These are phyloP conservation scores for Sphaerulina musiva DNA, from an alignment of 2,329 filamentous ascomycete genomes.

Conservation along the genomic window DNA sequence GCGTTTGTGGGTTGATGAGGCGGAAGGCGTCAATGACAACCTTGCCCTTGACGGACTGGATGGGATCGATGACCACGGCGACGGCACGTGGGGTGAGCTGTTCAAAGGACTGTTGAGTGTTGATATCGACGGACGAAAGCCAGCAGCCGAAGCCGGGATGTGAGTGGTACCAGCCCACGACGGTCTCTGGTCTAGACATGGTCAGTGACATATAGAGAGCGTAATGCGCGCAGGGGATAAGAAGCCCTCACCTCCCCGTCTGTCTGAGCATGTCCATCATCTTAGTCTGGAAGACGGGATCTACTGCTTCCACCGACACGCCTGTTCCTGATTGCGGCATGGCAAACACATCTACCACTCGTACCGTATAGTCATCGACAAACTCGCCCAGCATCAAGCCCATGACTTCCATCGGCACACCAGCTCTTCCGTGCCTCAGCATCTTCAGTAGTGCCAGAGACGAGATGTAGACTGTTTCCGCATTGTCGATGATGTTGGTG, in stretches of 20 bases:
- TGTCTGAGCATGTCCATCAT: slow-evolving; percentile 99
- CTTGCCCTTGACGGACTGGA: slow-evolving; percentile 99
- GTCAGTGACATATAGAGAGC: background rate
- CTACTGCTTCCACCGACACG: slow-evolving; percentile 95
- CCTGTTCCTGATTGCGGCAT: slow-evolving; percentile 99
- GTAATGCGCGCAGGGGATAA: background rate
- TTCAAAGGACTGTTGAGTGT: slow-evolving; percentile 99
- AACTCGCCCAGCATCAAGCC: slow-evolving; percentile 98
- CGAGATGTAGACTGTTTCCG: slow-evolving; percentile 98
- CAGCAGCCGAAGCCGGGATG: slow-evolving; percentile 99
- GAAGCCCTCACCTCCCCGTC: slow-evolving; percentile 71
- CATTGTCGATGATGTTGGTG: slow-evolving; percentile 94
- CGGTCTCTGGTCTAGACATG: slow-evolving; percentile 71
- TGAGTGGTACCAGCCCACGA: slow-evolving; percentile 99
- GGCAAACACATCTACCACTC: slow-evolving; percentile 96
- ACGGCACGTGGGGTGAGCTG: slow-evolving; percentile 94
- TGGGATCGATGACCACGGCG: slow-evolving; percentile 95
- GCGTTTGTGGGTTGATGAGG: slow-evolving; percentile 92
- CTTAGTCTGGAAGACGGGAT: slow-evolving; percentile 98
- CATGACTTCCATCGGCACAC: slow-evolving; percentile 99
- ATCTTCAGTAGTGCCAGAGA: slow-evolving; percentile 96
- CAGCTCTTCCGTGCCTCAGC: slow-evolving; percentile 92
- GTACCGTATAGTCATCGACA: slow-evolving; percentile 96
- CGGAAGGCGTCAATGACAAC: slow-evolving; percentile 99
- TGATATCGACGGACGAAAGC: slow-evolving; percentile 98